These are phyloP conservation scores for Neopestalotiopsis rosae DNA, from an alignment of 2,329 filamentous ascomycete species.

Conservation along the genomic window DNA sequence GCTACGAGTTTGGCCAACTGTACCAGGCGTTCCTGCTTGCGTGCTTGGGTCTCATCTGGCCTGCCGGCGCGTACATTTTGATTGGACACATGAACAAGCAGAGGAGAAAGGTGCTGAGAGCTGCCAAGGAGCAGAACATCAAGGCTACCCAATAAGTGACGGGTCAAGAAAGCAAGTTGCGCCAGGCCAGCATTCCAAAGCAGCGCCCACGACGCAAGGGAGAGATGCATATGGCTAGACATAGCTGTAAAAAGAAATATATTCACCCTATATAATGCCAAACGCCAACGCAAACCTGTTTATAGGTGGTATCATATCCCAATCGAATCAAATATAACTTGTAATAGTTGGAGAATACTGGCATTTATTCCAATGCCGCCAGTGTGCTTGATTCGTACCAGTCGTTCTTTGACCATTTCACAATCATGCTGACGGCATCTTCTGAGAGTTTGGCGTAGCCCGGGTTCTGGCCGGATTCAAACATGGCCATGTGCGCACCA, in stretches of 20 bases:
- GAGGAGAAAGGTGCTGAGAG: conserved; percentile 77
- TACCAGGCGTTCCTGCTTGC: conserved; percentile 71
- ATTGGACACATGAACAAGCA: conserved; percentile 97
- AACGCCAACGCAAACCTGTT: conserved; percentile 5
- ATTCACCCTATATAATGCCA: conserved; percentile 8
- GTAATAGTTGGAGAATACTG: not conserved
- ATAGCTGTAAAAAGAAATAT: not conserved
- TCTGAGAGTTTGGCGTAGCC: conserved; percentile 72
- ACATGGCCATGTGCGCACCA: conserved; percentile 82
- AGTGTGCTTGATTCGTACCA: conserved; percentile 66
- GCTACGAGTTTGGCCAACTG: conserved; percentile 48
- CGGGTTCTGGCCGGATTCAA: conserved; percentile 73
- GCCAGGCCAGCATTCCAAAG: not conserved
- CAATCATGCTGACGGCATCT: conserved; percentile 68
- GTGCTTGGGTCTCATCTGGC: conserved; percentile 80
- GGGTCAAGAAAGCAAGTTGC: not conserved
- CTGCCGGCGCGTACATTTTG: conserved; percentile 81
- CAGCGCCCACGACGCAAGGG: no score
- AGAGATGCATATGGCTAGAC: no score
- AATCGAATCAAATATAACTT: conserved; percentile 2
- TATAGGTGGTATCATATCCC: conserved; percentile 16
- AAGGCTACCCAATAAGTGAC: conserved; percentile 27
- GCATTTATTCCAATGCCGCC: conserved; percentile 36
- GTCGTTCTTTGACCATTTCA: conserved; percentile 66
- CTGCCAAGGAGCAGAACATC: conserved; percentile 54